A percentile compares a stretch with the other conserved stretches of the same genome.
Conservation (phyloP, 2,329 filamentous ascomycete genomes). For the Fusarium tuaranense region DNA sequence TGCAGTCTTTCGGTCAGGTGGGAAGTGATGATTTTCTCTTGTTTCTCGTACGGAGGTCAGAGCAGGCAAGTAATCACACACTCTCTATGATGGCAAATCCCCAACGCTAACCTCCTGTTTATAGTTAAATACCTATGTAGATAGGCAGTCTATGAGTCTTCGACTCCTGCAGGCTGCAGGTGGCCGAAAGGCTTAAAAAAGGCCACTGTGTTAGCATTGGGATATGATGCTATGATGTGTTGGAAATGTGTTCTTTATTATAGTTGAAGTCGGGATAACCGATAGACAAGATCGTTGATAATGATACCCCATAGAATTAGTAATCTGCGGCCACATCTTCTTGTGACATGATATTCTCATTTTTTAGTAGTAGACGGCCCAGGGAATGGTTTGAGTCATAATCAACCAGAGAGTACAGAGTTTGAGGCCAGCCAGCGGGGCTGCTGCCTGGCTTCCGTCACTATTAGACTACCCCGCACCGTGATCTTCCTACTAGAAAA, state of each 20-base stretch:
- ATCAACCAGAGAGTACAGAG: neutral
- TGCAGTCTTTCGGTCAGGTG: no score
- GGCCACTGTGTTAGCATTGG: no score
- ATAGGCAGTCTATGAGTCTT: no score
- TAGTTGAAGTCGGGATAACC: neutral
- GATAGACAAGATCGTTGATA: neutral
- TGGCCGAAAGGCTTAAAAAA: no score
- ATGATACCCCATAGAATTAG: constrained; percentile 1
- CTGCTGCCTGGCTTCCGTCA: neutral
- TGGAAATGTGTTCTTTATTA: neutral
- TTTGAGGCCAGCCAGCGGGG: neutral
- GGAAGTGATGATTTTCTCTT: no score
- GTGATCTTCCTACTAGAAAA: neutral
- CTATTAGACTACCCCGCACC: neutral
- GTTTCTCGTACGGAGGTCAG: no score
- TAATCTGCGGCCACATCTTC: neutral
- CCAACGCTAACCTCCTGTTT: no score
- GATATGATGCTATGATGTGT: no score
- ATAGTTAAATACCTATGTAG: no score
- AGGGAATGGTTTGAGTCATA: neutral
- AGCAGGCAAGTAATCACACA: no score
- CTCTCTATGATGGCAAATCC: no score
- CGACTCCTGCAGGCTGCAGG: no score
- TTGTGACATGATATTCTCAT: neutral
- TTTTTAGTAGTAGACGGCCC: neutral